A percentile compares a stretch with the other conserved stretches of the same genome.
These are phyloP conservation scores for Auxenochlorella protothecoides DNA, from an alignment of 139 green algal species.

Conservation along the genomic window DNA sequence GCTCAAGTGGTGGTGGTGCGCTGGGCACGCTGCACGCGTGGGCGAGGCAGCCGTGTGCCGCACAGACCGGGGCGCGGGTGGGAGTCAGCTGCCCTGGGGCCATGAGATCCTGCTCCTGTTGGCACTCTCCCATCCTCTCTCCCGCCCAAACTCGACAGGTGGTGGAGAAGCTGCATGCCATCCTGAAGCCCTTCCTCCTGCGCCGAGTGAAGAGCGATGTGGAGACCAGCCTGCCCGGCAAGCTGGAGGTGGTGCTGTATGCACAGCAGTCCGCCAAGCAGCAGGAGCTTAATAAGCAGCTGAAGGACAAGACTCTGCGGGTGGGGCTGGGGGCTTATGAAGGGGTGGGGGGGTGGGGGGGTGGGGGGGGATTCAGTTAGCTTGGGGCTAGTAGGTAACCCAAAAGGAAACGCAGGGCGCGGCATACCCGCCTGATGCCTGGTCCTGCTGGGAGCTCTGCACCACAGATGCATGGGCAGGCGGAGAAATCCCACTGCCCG, in stretches of 20 bases:
- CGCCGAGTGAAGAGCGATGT: slow-evolving; percentile 84
- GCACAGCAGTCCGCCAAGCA: slow-evolving; percentile 67
- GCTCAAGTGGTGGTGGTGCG: neutral
- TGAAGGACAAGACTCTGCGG: slow-evolving; percentile 57
- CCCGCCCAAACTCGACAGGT: slow-evolving; percentile 12
- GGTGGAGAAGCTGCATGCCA: slow-evolving; percentile 77
- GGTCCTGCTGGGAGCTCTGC: too few species aligned
- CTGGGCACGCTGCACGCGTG: neutral
- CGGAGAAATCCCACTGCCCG: too few species aligned
- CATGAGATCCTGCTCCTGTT: too few species aligned
- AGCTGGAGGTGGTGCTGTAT: slow-evolving; percentile 85
- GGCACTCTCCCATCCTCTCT: neutral
- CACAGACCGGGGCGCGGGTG: too few species aligned
- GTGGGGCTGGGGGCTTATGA: slow-evolving; percentile 19
- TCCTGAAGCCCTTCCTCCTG: slow-evolving; percentile 88
- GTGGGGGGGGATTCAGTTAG: too few species aligned
- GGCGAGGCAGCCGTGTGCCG: too few species aligned
- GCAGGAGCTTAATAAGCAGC: slow-evolving; percentile 61
- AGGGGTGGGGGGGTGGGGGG: too few species aligned
- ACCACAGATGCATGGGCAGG: too few species aligned
- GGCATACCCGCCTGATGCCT: too few species aligned
- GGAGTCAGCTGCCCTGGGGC: too few species aligned
- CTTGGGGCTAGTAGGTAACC: too few species aligned
- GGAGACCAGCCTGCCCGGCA: slow-evolving; percentile 67
- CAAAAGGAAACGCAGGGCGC: too few species aligned